These are phyloP conservation scores for Ophiostoma himal-ulmi DNA, from an alignment of 2,329 filamentous ascomycete genomes.

Conservation along the genomic window DNA sequence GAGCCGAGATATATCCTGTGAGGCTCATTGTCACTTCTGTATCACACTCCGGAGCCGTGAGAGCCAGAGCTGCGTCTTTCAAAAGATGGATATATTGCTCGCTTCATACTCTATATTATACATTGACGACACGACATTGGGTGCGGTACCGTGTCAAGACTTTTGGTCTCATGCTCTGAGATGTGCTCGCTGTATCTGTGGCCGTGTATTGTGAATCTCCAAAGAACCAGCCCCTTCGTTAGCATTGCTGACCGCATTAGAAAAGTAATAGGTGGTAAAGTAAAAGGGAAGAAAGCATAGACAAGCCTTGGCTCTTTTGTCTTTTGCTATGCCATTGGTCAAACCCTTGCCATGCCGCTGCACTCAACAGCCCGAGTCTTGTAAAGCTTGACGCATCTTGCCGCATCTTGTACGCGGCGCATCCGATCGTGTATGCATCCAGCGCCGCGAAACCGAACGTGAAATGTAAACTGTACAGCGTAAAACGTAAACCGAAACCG, in stretches of 20 bases:
- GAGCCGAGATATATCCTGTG: background rate
- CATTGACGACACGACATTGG: background rate
- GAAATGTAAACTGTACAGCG: background rate
- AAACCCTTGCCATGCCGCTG: conserved; percentile 1
- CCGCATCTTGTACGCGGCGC: background rate
- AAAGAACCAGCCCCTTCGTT: background rate
- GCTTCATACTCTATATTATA: background rate
- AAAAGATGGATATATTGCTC: background rate
- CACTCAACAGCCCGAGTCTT: background rate
- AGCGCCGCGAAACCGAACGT: background rate
- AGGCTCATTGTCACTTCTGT: background rate
- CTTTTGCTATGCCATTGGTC: background rate
- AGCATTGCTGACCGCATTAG: background rate
- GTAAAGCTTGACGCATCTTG: background rate
- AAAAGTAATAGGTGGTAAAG: background rate
- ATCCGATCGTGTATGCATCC: background rate
- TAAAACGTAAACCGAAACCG: too few species aligned
- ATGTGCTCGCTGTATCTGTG: background rate
- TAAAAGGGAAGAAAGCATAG: background rate
- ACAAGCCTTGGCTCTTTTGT: background rate
- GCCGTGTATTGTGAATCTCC: background rate
- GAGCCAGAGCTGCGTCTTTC: background rate
- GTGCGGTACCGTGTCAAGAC: background rate
- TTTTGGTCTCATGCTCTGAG: background rate
- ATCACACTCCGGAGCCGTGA: background rate